Conservation (phyloP, 352 stramenopile species). For the Pythium pyrilobum region DNA sequence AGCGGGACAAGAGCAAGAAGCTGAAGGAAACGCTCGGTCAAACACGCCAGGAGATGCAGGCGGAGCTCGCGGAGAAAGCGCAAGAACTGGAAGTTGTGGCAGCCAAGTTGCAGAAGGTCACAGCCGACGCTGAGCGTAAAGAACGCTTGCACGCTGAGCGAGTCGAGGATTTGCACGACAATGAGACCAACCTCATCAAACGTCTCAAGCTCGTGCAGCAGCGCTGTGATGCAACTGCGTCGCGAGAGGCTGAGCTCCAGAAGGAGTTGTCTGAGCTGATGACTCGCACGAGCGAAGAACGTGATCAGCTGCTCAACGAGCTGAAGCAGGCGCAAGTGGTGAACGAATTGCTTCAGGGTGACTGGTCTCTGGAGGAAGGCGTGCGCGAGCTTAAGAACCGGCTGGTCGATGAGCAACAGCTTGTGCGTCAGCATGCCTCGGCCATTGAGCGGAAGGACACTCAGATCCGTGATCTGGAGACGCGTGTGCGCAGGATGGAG, state of each 20-base stretch:
- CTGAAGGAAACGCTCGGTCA: constrained; percentile 16
- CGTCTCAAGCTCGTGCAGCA: constrained; percentile 22
- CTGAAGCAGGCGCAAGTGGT: constrained; percentile 13
- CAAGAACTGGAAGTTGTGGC: constrained; percentile 10
- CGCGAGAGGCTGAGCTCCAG: constrained; percentile 40
- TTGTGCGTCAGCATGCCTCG: constrained; percentile 12
- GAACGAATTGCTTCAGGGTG: constrained; percentile 15
- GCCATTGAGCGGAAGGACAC: constrained; percentile 18
- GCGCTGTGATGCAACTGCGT: constrained; percentile 15
- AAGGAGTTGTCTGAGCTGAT: constrained; percentile 31
- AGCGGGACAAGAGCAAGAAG: constrained; percentile 17
- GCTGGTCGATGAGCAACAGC: constrained; percentile 9
- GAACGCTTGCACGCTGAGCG: constrained; percentile 12
- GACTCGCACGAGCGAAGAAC: constrained; percentile 39
- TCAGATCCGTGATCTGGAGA: constrained; percentile 14
- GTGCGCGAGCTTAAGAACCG: constrained; percentile 17
- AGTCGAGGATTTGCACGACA: constrained; percentile 19
- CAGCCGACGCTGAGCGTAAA: constrained; percentile 13
- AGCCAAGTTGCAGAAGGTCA: constrained; percentile 8
- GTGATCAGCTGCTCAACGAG: constrained; percentile 45
- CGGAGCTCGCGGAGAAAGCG: constrained; percentile 8
- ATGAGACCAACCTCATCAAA: constrained; percentile 26
- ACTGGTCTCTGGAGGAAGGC: constrained; percentile 16
- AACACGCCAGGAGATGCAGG: constrained; percentile 6
- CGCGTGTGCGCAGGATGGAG: constrained; percentile 10